These are phyloP conservation scores for Salix brachista DNA, from an alignment of 345 rosid genomes.

Conservation along the genomic window DNA sequence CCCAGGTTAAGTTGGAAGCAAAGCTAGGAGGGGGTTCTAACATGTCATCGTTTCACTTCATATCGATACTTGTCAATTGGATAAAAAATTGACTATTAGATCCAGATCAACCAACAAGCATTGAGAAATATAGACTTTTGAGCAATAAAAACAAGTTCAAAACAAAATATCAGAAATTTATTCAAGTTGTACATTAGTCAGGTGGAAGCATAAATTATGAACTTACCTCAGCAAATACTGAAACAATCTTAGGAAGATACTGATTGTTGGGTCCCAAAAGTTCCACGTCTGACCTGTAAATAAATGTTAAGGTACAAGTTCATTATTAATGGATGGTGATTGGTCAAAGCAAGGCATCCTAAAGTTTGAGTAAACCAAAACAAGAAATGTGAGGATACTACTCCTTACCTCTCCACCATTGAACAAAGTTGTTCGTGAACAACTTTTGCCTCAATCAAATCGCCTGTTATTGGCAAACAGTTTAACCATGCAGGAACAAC, in stretches of 20 bases:
- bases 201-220: not conserved
- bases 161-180: not conserved
- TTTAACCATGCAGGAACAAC: slow-evolving; percentile 97
- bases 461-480: slow-evolving; percentile 91
- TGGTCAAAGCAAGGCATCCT: not conserved
- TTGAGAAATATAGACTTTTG: not conserved
- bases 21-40: not conserved
- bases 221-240: slow-evolving; percentile 92
- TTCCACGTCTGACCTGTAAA: slow-evolving; percentile 77
- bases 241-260: slow-evolving; percentile 76
- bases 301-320: not conserved
- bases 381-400: not conserved
- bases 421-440: slow-evolving; percentile 95
- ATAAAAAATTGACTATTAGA: not conserved
- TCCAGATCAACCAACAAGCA: not conserved
- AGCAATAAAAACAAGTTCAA: not conserved
- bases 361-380: not conserved
- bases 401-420: slow-evolving; percentile 85
- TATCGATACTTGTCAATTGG: not conserved
- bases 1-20: not conserved
- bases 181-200: not conserved
- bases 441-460: slow-evolving; percentile 91
- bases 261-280: slow-evolving; percentile 86
- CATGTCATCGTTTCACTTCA: not conserved
- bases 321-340: slow-evolving; percentile 4